A percentile compares a stretch with the other conserved stretches of the same genome.
These are phyloP conservation scores for Pseudozyma sp. DNA, from an alignment of 1,284 basidiomycete species.

Conservation along the genomic window DNA sequence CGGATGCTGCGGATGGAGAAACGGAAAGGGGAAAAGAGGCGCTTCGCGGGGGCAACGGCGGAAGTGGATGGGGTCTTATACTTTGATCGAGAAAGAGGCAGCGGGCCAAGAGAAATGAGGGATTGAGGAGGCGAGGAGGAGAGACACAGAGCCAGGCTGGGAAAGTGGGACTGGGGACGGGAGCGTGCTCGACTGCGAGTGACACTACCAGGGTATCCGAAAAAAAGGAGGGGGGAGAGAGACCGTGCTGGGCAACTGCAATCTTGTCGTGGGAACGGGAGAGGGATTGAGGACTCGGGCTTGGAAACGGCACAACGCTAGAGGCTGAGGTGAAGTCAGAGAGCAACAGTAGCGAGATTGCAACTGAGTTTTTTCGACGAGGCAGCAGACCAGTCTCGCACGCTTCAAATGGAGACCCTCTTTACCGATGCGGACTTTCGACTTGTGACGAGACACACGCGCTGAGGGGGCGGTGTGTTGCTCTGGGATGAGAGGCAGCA, in stretches of 20 bases:
- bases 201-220: constrained; percentile 12
- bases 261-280: background rate
- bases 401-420: background rate
- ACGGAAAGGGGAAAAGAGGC: constrained; percentile 14
- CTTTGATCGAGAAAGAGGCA: constrained; percentile 15
- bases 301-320: background rate
- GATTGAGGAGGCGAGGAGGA: constrained; percentile 1
- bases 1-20: constrained; percentile 33
- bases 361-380: constrained; percentile 13
- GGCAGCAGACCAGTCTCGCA: constrained; percentile 29
- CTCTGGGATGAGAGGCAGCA: constrained; percentile 13
- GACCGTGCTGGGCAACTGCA: background rate
- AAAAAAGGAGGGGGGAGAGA: constrained; percentile 10
- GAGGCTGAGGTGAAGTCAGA: constrained; percentile 3
- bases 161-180: background rate
- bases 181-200: constrained; percentile 5
- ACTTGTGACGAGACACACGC: constrained; percentile 16
- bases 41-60: constrained; percentile 20
- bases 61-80: constrained; percentile 33
- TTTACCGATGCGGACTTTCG: constrained; percentile 25
- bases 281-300: background rate
- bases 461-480: background rate
- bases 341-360: constrained; percentile 25
- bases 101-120: constrained; percentile 6
- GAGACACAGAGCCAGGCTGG: constrained; percentile 1